phyloP scores from a whole-genome alignment of 2,329 filamentous ascomycete species.

The Cytospora schulzeri region DNA sequence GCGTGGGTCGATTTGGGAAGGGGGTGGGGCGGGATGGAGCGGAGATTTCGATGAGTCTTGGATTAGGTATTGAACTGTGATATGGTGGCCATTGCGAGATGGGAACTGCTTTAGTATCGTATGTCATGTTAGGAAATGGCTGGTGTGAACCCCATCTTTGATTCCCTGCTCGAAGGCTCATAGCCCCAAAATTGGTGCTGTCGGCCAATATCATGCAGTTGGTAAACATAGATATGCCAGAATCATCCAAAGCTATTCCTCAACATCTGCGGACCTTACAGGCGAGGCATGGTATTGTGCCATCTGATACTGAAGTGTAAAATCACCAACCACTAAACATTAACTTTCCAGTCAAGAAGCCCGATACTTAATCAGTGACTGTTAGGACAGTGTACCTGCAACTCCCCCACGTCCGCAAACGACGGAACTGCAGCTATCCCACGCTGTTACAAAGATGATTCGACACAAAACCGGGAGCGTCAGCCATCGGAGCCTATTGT shows the following conservation, averaged over 20 bases:
- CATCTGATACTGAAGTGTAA: neutral
- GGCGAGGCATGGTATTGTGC: constrained; percentile 1
- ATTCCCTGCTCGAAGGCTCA: neutral
- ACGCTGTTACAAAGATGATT: neutral
- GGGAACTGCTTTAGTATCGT: neutral
- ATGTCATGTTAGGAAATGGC: constrained; percentile 14
- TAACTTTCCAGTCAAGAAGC: too few species aligned
- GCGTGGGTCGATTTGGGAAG: too few species aligned
- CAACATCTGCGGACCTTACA: constrained; percentile 3
- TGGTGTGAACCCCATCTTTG: neutral
- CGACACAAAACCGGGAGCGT: neutral
- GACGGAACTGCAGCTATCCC: neutral
- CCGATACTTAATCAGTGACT: neutral
- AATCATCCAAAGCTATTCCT: constrained; percentile 18
- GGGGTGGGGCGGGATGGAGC: neutral
- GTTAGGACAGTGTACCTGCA: neutral
- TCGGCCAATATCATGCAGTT: constrained; percentile 1
- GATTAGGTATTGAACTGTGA: neutral
- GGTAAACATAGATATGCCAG: neutral
- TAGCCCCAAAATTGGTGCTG: constrained; percentile 3
- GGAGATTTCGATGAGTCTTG: neutral
- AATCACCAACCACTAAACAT: neutral
- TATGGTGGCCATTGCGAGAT: constrained; percentile 1
- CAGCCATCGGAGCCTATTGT: constrained; percentile 1
- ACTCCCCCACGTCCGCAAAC: neutral